Evolutionary conservation across 176 grass and related monocot species (phyloP).

Genomic region (Olyra latifolia): DNA sequence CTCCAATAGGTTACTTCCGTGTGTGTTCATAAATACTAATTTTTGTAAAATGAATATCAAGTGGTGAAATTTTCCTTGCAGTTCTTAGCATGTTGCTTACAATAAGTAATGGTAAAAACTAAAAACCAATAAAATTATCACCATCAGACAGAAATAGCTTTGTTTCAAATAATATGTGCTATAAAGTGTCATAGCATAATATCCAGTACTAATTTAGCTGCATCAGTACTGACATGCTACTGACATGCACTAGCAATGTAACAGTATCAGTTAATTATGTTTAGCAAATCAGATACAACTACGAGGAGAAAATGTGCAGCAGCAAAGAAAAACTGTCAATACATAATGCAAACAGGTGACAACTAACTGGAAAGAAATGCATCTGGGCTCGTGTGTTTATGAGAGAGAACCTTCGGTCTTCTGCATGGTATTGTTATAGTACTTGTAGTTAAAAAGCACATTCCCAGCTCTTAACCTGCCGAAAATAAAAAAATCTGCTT

Average conservation of each 20-base stretch:
- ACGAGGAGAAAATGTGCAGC: neutral
- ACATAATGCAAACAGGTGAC: constrained; percentile 3
- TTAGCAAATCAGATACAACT: neutral
- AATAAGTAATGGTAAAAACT: neutral
- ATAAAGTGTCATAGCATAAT: constrained; percentile 4
- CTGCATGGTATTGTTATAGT: constrained; percentile 91
- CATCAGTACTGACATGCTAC: neutral
- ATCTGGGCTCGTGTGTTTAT: neutral
- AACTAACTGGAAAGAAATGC: constrained; percentile 7
- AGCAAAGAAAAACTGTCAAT: neutral
- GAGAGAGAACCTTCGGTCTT: constrained; percentile 78
- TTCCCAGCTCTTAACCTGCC: constrained; percentile 91
- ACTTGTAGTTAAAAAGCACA: constrained; percentile 97
- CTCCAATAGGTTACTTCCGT: neutral
- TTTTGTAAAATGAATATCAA: neutral
- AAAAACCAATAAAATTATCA: neutral
- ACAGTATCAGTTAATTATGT: constrained; percentile 13
- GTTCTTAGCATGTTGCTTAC: constrained; percentile 4
- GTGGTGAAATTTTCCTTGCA: neutral
- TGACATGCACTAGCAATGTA: neutral
- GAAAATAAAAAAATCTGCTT: constrained; percentile 16
- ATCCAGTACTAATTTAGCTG: neutral
- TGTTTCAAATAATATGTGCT: neutral
- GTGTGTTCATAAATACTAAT: neutral
- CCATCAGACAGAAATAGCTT: constrained; percentile 17